Evolutionary conservation across 768 basidiomycete genomes (phyloP), one percentile per base, ranked within the genome.

Genomic region (Trametes gibbosa): DNA sequence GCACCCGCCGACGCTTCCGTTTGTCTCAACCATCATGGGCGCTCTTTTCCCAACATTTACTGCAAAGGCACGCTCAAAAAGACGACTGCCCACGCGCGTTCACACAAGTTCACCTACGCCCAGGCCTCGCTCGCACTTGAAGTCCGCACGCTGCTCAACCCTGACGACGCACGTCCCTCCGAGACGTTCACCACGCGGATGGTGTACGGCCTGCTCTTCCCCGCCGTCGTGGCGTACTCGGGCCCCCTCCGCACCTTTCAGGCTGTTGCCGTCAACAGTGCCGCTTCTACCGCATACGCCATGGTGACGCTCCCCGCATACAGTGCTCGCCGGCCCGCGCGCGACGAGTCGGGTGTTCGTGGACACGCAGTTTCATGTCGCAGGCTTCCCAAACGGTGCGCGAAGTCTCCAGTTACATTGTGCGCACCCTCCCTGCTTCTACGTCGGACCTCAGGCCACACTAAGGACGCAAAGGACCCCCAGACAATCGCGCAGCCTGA

Each of bases 321-420:
- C 74, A 43, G 59, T 73, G 21, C 61, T 64, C 17, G 68, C 74
- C 25, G 61, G 65, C 25, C 62, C 68, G 13, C 81, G 78, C 59
- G 72, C 76, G 10, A 71, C 75, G 3, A 79, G 85, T 59, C 82
- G 84, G 5, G 67, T 87, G 24, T 87, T 89, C 70, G 73, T 81
- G 57, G 89, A 90, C 62, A 82, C 85, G 0, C 73, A 90, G 29
- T 73, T 89, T 29, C 89, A 90, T 58, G 77, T 82, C 37, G 82
- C 87, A 0, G 89, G 89, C 3, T 88, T 90, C 70, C 72, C 89
- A 23, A 3, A 59, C 58, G n/a, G 52, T 59, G 29, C 21, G 21
- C 16, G 59, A 60, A 8, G 10, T 54, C 49, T 21, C 42, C 12
- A 2, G 19, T n/a, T 46, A 47, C 16, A 3, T 59, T 4, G 19